Conservation (phyloP, 495 filamentous ascomycete genomes). For the Talaromyces borbonicus region DNA sequence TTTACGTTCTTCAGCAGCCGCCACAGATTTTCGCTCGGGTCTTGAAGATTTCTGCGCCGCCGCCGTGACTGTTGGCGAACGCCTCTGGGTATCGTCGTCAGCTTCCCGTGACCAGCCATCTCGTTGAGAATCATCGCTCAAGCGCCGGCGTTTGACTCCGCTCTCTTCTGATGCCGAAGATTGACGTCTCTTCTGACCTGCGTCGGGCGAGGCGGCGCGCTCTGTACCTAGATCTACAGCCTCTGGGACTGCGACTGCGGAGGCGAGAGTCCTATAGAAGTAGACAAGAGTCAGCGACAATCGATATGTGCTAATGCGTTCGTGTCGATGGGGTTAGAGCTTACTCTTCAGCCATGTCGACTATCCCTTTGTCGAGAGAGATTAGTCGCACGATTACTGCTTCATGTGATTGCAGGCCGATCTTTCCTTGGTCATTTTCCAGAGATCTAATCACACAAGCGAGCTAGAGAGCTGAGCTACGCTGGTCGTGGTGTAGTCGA, state of each 20-base stretch:
- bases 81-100: constrained; percentile 12
- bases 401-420: too few species aligned
- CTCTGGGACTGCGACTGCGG: constrained; percentile 55
- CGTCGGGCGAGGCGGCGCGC: constrained; percentile 19
- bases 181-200: constrained; percentile 44
- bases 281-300: background rate
- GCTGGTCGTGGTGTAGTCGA: too few species aligned
- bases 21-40: constrained; percentile 35
- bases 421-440: too few species aligned
- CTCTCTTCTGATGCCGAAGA: constrained; percentile 46
- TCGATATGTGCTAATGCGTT: background rate
- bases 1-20: constrained; percentile 63
- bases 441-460: too few species aligned
- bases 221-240: constrained; percentile 17
- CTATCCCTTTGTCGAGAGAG: too few species aligned
- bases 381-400: too few species aligned
- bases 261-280: constrained; percentile 43
- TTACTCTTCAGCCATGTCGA: constrained; percentile 10
- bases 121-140: constrained; percentile 33
- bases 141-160: constrained; percentile 46
- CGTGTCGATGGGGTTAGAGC: background rate
- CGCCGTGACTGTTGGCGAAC: constrained; percentile 7
- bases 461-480: too few species aligned
- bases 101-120: constrained; percentile 13
- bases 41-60: constrained; percentile 14